phyloP scores from a whole-genome alignment of 768 basidiomycete genomes.

The Boletus patriciae region DNA sequence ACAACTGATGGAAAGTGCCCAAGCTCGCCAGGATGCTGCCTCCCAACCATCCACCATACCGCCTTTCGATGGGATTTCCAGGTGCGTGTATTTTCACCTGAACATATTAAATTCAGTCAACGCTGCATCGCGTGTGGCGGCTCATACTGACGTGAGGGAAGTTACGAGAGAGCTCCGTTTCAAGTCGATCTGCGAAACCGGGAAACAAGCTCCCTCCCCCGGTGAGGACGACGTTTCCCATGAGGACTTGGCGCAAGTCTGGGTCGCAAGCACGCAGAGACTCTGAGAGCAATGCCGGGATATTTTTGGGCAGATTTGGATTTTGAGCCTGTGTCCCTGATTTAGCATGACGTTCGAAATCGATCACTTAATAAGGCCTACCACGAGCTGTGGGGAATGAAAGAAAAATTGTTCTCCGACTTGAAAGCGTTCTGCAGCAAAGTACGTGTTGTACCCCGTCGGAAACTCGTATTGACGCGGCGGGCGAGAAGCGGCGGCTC shows the following conservation, averaged over 20 bases:
- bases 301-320: conserved; percentile 68
- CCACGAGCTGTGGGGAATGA: conserved; percentile 58
- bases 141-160: conserved; percentile 70
- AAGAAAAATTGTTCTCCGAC: conserved; percentile 90
- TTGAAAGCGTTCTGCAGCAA: conserved; percentile 76
- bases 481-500: conserved; percentile 56
- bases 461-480: conserved; percentile 90
- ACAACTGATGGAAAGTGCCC: conserved; percentile 96
- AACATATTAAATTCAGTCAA: conserved; percentile 19
- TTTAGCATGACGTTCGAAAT: conserved; percentile 9
- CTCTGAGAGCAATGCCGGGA: conserved; percentile 74
- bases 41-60: conserved; percentile 93
- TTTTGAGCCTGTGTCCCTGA: conserved; percentile 45
- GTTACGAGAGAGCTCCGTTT: conserved; percentile 68
- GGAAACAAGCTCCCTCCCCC: conserved; percentile 88
- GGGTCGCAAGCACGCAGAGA: conserved; percentile 85
- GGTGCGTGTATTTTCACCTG: conserved; percentile 92
- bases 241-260: conserved; percentile 85
- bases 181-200: conserved; percentile 83
- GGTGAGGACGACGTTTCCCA: conserved; percentile 93
- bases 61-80: conserved; percentile 85
- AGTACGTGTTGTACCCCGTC: conserved; percentile 84
- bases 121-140: not conserved
- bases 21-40: conserved; percentile 93
- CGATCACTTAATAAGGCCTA: conserved; percentile 28